Percentiles rank a stretch among this genome's conserved stretches.
phyloP scores from a whole-genome alignment of 768 basidiomycete genomes.

The Lyophyllum semitale region DNA sequence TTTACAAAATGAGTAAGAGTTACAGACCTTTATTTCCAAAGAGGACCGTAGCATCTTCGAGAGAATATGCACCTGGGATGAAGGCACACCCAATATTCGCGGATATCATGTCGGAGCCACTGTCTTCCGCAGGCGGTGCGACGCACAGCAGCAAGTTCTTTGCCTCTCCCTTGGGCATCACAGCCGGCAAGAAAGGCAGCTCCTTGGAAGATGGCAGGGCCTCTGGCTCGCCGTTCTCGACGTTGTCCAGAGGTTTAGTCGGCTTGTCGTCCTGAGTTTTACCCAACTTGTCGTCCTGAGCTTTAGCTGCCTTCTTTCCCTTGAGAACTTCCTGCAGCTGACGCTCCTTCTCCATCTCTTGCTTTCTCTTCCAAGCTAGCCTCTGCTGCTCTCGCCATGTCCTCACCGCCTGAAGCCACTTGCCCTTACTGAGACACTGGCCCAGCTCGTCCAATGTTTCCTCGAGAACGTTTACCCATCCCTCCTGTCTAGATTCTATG shows the following conservation, averaged over 20 bases:
- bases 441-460: slow-evolving; percentile 50
- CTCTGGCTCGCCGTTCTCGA: slow-evolving; percentile 23
- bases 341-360: slow-evolving; percentile 22
- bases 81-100: slow-evolving; percentile 48
- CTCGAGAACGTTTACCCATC: slow-evolving; percentile 49
- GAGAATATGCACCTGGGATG: slow-evolving; percentile 35
- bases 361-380: slow-evolving; percentile 19
- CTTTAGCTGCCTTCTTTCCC: slow-evolving; percentile 10
- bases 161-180: slow-evolving; percentile 18
- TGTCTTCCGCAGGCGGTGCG: slow-evolving; percentile 41
- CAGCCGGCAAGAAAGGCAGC: slow-evolving; percentile 27
- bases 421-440: slow-evolving; percentile 35
- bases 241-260: slow-evolving; percentile 18
- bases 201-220: background rate
- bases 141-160: slow-evolving; percentile 58
- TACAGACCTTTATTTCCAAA: slow-evolving; percentile 9
- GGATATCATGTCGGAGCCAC: slow-evolving; percentile 40
- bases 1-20: too few species aligned
- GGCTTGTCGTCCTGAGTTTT: background rate
- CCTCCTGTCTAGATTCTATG: slow-evolving; percentile 33
- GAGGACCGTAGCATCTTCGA: slow-evolving; percentile 31
- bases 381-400: slow-evolving; percentile 27
- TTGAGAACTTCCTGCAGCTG: slow-evolving; percentile 11
- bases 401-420: slow-evolving; percentile 51
- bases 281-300: slow-evolving; percentile 2